Evolutionary conservation across 177 flowering plant species (phyloP).

Genomic region (Vitis hybrid): DNA sequence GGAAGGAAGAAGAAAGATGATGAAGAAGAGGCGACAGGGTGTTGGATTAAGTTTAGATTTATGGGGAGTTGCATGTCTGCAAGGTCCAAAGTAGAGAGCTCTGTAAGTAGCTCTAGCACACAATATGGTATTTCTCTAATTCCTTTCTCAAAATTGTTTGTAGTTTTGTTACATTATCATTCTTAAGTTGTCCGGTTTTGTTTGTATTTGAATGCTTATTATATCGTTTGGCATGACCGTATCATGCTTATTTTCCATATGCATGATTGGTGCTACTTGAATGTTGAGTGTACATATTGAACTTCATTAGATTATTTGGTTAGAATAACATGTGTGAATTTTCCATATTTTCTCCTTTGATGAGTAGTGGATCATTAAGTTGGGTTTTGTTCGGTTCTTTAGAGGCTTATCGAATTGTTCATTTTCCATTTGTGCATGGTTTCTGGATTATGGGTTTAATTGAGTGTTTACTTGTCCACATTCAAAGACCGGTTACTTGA

Average conservation of each 20-base stretch:
- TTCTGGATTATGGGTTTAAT: no score
- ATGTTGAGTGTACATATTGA: not conserved
- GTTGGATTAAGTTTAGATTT: constrained; percentile 64
- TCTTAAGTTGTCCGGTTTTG: not conserved
- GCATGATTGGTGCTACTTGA: not conserved
- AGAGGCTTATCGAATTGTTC: not conserved
- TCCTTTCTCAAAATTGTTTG: not conserved
- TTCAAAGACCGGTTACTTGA: no score
- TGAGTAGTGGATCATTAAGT: not conserved
- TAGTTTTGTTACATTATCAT: not conserved
- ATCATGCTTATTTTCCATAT: not conserved
- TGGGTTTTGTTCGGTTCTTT: no score
- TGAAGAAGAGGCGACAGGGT: constrained; percentile 35
- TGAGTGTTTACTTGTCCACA: no score
- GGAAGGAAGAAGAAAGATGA: constrained; percentile 32
- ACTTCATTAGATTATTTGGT: not conserved
- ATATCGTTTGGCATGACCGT: not conserved
- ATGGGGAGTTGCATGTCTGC: constrained; percentile 56
- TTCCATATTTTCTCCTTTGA: not conserved
- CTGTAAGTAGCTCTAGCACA: constrained; percentile 48
- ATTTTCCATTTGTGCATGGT: not conserved
- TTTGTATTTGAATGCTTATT: not conserved
- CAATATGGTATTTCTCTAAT: constrained; percentile 39
- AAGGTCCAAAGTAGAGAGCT: constrained; percentile 48
- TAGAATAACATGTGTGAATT: not conserved